A percentile compares a stretch with the other conserved stretches of the same genome.
phyloP scores from a whole-genome alignment of 2,329 filamentous ascomycete species.

The Aspergillus clavatus region DNA sequence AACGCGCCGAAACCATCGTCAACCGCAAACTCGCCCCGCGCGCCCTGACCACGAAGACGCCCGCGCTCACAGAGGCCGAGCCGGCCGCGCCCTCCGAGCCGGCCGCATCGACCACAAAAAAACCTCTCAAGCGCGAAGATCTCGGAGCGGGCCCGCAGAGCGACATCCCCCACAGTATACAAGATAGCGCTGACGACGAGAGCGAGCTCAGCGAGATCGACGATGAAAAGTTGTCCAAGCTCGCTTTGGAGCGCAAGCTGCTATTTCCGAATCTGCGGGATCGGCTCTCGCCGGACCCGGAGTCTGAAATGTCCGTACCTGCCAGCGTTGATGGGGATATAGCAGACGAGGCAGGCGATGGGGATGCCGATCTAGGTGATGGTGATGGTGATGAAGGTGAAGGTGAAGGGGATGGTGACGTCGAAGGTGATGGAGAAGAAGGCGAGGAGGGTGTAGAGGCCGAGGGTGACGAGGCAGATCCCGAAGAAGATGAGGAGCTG shows the following conservation, averaged over 20 bases:
- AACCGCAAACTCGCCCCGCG: slow-evolving; percentile 34
- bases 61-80: slow-evolving; percentile 22
- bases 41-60: slow-evolving; percentile 19
- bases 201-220: slow-evolving; percentile 63
- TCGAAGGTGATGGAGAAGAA: slow-evolving; percentile 15
- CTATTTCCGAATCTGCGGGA: slow-evolving; percentile 24
- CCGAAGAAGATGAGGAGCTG: slow-evolving; percentile 6
- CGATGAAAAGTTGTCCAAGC: slow-evolving; percentile 29
- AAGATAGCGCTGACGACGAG: slow-evolving; percentile 64
- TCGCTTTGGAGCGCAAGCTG: slow-evolving; percentile 19
- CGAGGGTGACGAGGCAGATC: slow-evolving; percentile 7
- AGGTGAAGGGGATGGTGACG: slow-evolving; percentile 10
- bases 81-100: slow-evolving; percentile 16
- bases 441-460: slow-evolving; percentile 12
- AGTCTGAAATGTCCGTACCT: slow-evolving; percentile 22
- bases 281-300: slow-evolving; percentile 19
- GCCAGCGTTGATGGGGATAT: slow-evolving; percentile 19
- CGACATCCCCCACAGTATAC: slow-evolving; percentile 56
- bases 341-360: slow-evolving; percentile 18
- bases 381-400: slow-evolving; percentile 16
- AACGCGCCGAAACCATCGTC: slow-evolving; percentile 55
- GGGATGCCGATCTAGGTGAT: slow-evolving; percentile 17
- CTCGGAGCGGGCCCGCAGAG: slow-evolving; percentile 39
- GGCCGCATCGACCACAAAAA: slow-evolving; percentile 42
- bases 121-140: slow-evolving; percentile 39